Evolutionary conservation across 2,329 filamentous ascomycete species (phyloP).

Genomic region (Cytospora piceicola): DNA sequence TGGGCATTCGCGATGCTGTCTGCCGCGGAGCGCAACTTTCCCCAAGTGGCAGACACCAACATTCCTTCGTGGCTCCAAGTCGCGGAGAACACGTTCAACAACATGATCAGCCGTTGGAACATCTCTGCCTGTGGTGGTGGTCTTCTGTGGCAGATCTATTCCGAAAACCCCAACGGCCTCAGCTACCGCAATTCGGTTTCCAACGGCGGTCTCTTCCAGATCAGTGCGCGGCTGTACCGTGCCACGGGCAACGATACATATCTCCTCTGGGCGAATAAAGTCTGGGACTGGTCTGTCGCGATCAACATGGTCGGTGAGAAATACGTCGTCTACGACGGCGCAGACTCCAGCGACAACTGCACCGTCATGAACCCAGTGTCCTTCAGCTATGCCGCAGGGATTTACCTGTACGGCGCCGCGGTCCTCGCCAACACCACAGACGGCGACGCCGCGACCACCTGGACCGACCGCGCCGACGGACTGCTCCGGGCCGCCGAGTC

Average conservation of each 20-base stretch:
- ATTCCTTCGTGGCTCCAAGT: slow-evolving; percentile 69
- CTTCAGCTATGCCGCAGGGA: slow-evolving; percentile 69
- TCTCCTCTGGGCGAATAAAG: slow-evolving; percentile 65
- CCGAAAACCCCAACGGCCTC: slow-evolving; percentile 72
- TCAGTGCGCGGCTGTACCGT: slow-evolving; percentile 74
- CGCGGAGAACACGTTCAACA: slow-evolving; percentile 72
- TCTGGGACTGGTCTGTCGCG: slow-evolving; percentile 67
- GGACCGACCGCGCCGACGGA: slow-evolving; percentile 56
- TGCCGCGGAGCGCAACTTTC: slow-evolving; percentile 70
- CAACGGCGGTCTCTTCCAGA: slow-evolving; percentile 82
- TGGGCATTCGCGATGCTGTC: slow-evolving; percentile 71
- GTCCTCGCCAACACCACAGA: slow-evolving; percentile 68
- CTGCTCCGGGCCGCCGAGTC: slow-evolving; percentile 55
- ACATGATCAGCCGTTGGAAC: slow-evolving; percentile 73
- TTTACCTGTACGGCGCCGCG: slow-evolving; percentile 67
- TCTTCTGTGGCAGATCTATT: slow-evolving; percentile 80
- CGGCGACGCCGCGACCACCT: slow-evolving; percentile 55
- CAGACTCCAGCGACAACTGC: slow-evolving; percentile 60
- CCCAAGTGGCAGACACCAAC: slow-evolving; percentile 55
- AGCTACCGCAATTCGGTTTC: slow-evolving; percentile 82
- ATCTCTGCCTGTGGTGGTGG: slow-evolving; percentile 69
- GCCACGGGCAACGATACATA: slow-evolving; percentile 71
- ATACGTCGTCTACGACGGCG: slow-evolving; percentile 66
- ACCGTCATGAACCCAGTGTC: slow-evolving; percentile 54
- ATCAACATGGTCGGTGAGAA: slow-evolving; percentile 60